Base-by-base conservation (phyloP, 192 early-diverging fungal species). In the Podila clonocystis region DNA sequence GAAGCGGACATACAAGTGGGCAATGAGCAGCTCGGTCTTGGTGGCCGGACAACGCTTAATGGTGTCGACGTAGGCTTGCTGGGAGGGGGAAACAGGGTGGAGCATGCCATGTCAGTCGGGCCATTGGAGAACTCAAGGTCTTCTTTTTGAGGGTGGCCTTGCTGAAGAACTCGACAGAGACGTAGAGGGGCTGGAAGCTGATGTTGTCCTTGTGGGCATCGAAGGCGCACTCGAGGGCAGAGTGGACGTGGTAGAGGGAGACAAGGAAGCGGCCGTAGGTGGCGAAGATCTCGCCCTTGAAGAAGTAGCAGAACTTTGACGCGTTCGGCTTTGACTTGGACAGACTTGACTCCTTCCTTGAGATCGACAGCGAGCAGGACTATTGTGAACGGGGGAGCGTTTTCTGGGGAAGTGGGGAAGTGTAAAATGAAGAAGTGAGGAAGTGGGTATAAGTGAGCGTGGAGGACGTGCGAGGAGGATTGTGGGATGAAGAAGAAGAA, bases 1-100 rank as follows among this genome's bases (percentile, higher is more conserved):
- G n/a, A n/a, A 90, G 24, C 89, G 85, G 24, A 86, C 69, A 30
- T 90, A 90, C 38, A 82, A 72, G 50, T 90, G 87, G 55, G 89
- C 86, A n/a, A 89, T 71, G 41, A 90, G 62, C 1, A 90, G 75
- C 24, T 84, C 84, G 38, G 87, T 85, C 57, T 84, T 84, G 20
- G 70, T 65, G 29, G 33, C 30, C 19, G 73, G 61, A 29, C 85
- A 82, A 3, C 67, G 67, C 15, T 86, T 59, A 63, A 90, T 89
- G 58, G 86, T 73, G 5, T 83, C 70, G 28, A 80, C 67, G 62
- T 90, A 90, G 22, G 74, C 62, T 57, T 86, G 72, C 13, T 87
- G 86, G 24, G 89, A 86, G 34, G 87, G 85, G 12, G 87, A 79
- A 66, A 86, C 76, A 0, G 82, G 66, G 9, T 31, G 70, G 24